phyloP scores from a whole-genome alignment of 2,329 filamentous ascomycete species.

The Furcasterigmium furcatum region DNA sequence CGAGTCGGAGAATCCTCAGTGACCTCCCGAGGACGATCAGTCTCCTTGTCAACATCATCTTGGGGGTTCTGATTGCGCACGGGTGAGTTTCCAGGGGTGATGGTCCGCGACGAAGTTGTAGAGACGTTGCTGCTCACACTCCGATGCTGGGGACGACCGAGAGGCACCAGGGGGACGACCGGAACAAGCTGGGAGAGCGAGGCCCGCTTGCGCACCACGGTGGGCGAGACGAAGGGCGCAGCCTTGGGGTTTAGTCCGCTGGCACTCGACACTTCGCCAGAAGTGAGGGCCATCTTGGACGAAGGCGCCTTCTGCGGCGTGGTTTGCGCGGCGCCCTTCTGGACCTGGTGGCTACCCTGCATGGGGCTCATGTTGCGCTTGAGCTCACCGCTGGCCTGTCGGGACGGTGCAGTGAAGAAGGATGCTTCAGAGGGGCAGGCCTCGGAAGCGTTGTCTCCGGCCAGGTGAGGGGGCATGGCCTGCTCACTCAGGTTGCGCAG shows the following conservation, averaged over 20 bases:
- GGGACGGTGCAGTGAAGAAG: background rate
- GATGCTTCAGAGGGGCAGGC: background rate
- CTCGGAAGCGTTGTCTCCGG: background rate
- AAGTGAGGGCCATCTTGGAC: background rate
- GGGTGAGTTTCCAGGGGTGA: slow-evolving; percentile 4
- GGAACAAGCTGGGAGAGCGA: background rate
- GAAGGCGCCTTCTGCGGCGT: background rate
- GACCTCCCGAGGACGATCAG: no score
- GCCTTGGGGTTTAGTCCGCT: background rate
- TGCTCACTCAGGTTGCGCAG: background rate
- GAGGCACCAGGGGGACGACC: background rate
- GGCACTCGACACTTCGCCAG: background rate
- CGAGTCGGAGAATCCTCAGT: no score
- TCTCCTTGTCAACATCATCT: no score
- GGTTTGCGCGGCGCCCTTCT: background rate
- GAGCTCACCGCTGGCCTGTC: background rate
- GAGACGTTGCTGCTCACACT: slow-evolving; percentile 1
- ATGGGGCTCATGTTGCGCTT: background rate
- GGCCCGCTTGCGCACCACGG: background rate
- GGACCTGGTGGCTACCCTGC: background rate
- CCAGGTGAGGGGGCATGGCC: no score
- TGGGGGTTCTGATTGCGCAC: no score
- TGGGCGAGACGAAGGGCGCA: background rate
- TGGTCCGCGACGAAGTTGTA: slow-evolving; percentile 6
- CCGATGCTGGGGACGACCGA: background rate